Evolutionary conservation across 495 filamentous ascomycete genomes (phyloP), one percentile per base, ranked within the genome.

Genomic region (Penicillium pancosmium): DNA sequence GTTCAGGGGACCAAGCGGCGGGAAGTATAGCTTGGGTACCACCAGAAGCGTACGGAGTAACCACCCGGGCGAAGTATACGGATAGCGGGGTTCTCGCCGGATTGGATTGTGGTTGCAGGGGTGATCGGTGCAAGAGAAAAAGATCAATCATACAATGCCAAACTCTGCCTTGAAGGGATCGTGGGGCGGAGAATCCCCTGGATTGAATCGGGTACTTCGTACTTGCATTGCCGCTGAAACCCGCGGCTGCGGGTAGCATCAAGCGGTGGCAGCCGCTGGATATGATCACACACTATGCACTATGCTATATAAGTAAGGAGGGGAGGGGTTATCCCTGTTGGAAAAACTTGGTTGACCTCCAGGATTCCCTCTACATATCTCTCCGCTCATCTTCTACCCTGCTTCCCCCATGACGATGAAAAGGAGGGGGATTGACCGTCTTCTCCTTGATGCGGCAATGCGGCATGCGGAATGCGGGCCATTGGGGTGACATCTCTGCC

Each of bases 401-500:
- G 5, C 27, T 31, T 31, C 27, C 27, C 27, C 27, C 27, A 8
- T 31, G 27, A 9, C 7, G 10, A 13, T 40, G 36, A 40, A 40
- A 40, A 13, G 15, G 15, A n/a, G 15, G 36, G 36, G 15, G 15
- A 40, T 18, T 44, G 13, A 4, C 6, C 2, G 2, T 44, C 41
- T 44, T 16, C 41, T 16, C 7, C 52, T 34, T 35, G 31, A 35
- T 44, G 41, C 41, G 41, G 41, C 41, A 40, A 44, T 16, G 41
- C 41, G 23, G 23, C 54, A 55, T 46, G 57, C 52, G 51, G 57
- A 51, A 60, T 35, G 56, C 48, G 56, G 41, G 41, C 41, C 41
- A 44, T 2, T 44, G 51, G 25, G 35, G 49, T 57, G 51, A 58
- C 62, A 54, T 11, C 25, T 2, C 1, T 43, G 64, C 64, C 64